phyloP scores from a whole-genome alignment of 169 alveolate genomes.

The Plasmodium fragile region DNA sequence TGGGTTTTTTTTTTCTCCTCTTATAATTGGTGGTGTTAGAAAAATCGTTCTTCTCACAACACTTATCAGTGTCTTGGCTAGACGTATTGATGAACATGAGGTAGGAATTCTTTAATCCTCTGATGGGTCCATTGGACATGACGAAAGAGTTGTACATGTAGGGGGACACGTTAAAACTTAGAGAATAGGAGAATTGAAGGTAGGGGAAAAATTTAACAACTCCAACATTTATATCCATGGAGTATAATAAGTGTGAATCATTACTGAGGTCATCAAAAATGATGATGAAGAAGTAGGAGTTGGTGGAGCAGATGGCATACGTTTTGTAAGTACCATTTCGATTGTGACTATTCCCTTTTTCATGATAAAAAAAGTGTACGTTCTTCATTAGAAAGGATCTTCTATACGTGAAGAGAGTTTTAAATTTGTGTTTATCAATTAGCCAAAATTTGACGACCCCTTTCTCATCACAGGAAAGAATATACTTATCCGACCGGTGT shows the following conservation, averaged over 20 bases:
- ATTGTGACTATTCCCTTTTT: background rate
- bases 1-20: conserved; percentile 19
- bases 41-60: background rate
- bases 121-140: conserved; percentile 55
- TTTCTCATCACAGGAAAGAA: conserved; percentile 63
- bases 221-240: conserved; percentile 3
- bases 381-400: conserved; percentile 52
- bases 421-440: conserved; percentile 38
- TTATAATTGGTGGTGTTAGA: background rate
- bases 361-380: conserved; percentile 42
- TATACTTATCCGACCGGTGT: conserved; percentile 63
- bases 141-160: conserved; percentile 22
- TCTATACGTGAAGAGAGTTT: conserved; percentile 43
- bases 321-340: conserved; percentile 15
- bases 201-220: conserved; percentile 27
- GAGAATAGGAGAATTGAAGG: conserved; percentile 29
- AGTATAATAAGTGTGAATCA: conserved; percentile 1
- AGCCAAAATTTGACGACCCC: conserved; percentile 42
- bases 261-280: conserved; percentile 57
- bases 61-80: background rate
- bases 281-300: conserved; percentile 53
- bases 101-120: conserved; percentile 53
- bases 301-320: conserved; percentile 59
- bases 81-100: conserved; percentile 58
- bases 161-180: conserved; percentile 57